phyloP scores from a whole-genome alignment of 345 rosid species.

The Ricinus communis region DNA sequence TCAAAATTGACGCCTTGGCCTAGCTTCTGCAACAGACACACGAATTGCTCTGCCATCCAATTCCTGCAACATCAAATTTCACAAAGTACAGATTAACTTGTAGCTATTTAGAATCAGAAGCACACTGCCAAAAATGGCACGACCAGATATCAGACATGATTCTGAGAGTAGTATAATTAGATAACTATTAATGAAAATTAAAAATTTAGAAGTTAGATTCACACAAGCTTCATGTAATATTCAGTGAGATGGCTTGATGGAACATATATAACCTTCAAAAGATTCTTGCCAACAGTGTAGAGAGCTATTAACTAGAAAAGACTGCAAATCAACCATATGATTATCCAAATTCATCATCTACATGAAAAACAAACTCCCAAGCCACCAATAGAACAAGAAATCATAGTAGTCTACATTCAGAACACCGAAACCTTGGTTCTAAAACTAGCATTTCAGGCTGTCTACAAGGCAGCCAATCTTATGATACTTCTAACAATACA shows the following conservation, averaged over 20 bases:
- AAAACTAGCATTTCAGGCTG: conserved; percentile 9
- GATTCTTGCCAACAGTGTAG: neutral
- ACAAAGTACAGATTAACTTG: neutral
- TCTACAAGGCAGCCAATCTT: neutral
- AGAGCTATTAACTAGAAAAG: neutral
- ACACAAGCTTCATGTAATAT: too few species aligned
- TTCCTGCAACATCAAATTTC: conserved; percentile 49
- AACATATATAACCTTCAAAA: neutral
- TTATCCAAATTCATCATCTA: neutral
- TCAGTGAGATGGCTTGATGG: neutral
- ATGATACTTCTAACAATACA: neutral
- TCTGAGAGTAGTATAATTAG: neutral
- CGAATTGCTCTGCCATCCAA: conserved; percentile 86
- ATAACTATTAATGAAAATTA: neutral
- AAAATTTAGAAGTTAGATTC: neutral
- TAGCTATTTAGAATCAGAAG: neutral
- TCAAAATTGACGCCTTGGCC: conserved; percentile 79
- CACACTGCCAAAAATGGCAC: neutral
- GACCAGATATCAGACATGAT: neutral
- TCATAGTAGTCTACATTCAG: neutral
- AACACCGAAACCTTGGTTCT: neutral
- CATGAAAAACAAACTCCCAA: neutral
- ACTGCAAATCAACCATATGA: neutral
- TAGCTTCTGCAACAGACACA: conserved; percentile 80
- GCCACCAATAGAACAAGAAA: neutral